phyloP scores from a whole-genome alignment of 2,329 filamentous ascomycete species.

The Dryadomyces quercus-mongolicae region DNA sequence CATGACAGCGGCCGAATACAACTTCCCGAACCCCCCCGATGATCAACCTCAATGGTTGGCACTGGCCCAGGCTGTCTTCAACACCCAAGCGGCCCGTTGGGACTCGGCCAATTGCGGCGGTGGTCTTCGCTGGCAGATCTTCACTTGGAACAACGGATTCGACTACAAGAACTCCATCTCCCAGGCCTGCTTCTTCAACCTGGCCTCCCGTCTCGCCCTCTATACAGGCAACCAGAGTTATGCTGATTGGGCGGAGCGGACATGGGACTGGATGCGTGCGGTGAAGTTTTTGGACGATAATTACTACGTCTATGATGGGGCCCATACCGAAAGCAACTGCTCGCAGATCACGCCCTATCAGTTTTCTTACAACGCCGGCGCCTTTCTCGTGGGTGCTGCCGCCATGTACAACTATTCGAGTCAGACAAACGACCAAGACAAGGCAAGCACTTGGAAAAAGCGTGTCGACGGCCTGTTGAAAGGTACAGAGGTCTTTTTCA shows the following conservation, averaged over 20 bases:
- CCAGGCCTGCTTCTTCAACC: constrained; percentile 59
- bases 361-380: constrained; percentile 60
- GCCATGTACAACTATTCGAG: constrained; percentile 50
- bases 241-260: constrained; percentile 57
- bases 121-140: constrained; percentile 79
- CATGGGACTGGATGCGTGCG: constrained; percentile 52
- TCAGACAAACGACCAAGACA: constrained; percentile 15
- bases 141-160: constrained; percentile 60
- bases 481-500: constrained; percentile 40
- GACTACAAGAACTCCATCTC: constrained; percentile 58
- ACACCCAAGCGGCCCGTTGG: constrained; percentile 63
- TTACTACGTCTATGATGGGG: constrained; percentile 46
- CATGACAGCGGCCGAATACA: constrained; percentile 66
- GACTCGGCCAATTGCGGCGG: constrained; percentile 54
- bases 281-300: constrained; percentile 43
- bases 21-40: constrained; percentile 54
- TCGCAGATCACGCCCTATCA: constrained; percentile 40
- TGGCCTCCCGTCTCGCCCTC: constrained; percentile 57
- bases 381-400: constrained; percentile 48
- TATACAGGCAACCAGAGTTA: constrained; percentile 76
- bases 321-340: constrained; percentile 33
- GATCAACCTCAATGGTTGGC: constrained; percentile 62
- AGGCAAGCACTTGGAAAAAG: constrained; percentile 37
- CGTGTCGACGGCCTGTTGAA: constrained; percentile 47
- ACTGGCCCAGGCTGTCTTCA: constrained; percentile 67